Evolutionary conservation across 192 early-diverging fungal genomes (phyloP), one percentile per base, ranked within the genome.

Genomic region (Cetraspora pellucida): DNA sequence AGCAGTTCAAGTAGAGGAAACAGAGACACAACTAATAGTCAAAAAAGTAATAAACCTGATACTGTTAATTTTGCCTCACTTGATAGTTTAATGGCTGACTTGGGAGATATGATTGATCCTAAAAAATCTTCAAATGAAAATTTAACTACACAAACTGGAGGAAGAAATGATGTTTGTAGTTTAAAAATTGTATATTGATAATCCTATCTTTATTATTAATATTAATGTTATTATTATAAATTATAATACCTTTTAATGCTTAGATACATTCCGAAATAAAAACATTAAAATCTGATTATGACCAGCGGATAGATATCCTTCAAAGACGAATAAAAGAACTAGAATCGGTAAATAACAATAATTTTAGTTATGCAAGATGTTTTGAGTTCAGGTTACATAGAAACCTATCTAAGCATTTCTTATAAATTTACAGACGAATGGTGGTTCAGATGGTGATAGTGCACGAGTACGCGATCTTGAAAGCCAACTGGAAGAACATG

Each of bases 41-140:
- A 74, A 16, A 61, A 61, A 19, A 74, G 73, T 49, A 54, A 72
- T 50, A 74, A 74, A 63, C 11, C 47, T 2, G 73, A 74, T 28
- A 19, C 47, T 4, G 75, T 81, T n/a, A 84, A 91, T 67, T 89
- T 87, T 74, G 82, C 86, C 10, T 90, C 89, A 25, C 75, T 93
- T 70, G 92, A 93, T 77, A 90, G 87, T 66, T 79, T 93, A 31
- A 93, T 93, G 92, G 90, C 90, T 5, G 92, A 93, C 76, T 78
- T 93, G 21, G 91, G 89, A 3, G 85, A 83, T 58, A 90, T 93
- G 84, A 82, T 68, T 73, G 72, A 55, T 70, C 37, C 37, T 37
- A 37, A 37, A 37, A 72, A 37, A 58, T 75, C 50, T 28, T 3
- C 46, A 37, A 68, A 46, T n/a, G 78, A 47, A 49, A 52, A 43